Conservation (phyloP, 192 early-diverging fungal species). For the Podila minutissima region DNA sequence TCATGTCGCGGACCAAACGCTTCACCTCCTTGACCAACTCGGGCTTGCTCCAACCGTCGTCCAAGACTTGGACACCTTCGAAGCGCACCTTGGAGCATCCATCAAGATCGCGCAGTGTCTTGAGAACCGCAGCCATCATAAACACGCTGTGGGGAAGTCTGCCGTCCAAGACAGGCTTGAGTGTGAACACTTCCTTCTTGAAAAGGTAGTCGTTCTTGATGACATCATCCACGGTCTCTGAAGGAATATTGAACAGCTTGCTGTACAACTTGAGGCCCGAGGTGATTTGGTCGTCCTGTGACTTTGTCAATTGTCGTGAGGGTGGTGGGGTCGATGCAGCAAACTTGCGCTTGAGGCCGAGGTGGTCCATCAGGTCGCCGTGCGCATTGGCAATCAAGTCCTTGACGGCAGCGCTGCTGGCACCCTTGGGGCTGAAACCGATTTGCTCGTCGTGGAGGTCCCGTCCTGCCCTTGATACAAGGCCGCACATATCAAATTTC, state of each 20-base stretch:
- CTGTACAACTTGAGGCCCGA: slow-evolving; percentile 16
- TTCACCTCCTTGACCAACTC: slow-evolving; percentile 39
- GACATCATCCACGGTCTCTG: slow-evolving; percentile 1
- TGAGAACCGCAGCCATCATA: slow-evolving; percentile 14
- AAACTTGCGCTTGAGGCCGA: slow-evolving; percentile 23
- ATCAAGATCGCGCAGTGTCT: slow-evolving; percentile 33
- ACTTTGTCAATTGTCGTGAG: neutral
- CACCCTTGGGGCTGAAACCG: slow-evolving; percentile 9
- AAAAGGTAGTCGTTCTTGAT: slow-evolving; percentile 12
- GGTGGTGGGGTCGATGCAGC: neutral
- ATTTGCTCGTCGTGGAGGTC: slow-evolving; percentile 24
- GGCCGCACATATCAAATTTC: slow-evolving; percentile 29
- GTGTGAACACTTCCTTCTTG: slow-evolving; percentile 14
- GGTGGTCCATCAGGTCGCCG: slow-evolving; percentile 8
- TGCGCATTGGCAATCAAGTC: slow-evolving; percentile 12
- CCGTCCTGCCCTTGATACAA: slow-evolving; percentile 24
- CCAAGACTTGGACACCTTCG: slow-evolving; percentile 16
- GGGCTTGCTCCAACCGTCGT: slow-evolving; percentile 34
- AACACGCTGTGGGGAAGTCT: neutral
- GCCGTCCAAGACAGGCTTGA: slow-evolving; percentile 8
- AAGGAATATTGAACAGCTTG: slow-evolving; percentile 19
- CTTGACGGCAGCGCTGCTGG: neutral
- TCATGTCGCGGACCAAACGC: slow-evolving; percentile 41
- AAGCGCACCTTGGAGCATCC: slow-evolving; percentile 34
- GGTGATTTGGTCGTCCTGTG: slow-evolving; percentile 10